Conservation (phyloP, 345 rosid genomes). For the Excoecaria cochinchinensis region DNA sequence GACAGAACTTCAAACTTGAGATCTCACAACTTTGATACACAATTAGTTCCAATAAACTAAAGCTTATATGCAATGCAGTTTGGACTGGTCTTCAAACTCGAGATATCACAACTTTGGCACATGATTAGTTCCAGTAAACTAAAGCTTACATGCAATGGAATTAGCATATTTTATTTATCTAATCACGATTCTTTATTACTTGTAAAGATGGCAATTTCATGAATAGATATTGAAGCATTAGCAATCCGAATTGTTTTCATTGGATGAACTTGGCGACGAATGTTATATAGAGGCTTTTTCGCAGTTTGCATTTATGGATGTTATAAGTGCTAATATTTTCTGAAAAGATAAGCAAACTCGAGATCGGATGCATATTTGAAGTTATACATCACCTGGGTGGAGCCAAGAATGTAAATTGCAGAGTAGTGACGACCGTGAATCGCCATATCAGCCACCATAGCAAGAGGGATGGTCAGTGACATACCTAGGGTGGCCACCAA, state of each 20-base stretch:
- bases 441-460: slow-evolving; percentile 82
- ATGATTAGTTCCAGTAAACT: no score
- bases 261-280: not conserved
- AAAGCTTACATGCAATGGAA: no score
- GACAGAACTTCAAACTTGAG: no score
- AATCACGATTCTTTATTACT: no score
- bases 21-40: no score
- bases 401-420: slow-evolving; percentile 73
- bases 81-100: no score
- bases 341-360: not conserved
- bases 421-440: slow-evolving; percentile 84
- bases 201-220: not conserved
- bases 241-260: not conserved
- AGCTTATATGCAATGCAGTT: no score
- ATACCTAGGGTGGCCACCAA: slow-evolving; percentile 80
- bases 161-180: no score
- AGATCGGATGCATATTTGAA: not conserved
- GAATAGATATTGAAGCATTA: not conserved
- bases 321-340: not conserved
- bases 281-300: not conserved
- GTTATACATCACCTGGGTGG: slow-evolving; percentile 50
- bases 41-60: no score
- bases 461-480: slow-evolving; percentile 86
- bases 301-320: not conserved
- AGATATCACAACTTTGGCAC: no score